phyloP scores from a whole-genome alignment of 768 basidiomycete species.

The Holtermanniella nyarrowii region DNA sequence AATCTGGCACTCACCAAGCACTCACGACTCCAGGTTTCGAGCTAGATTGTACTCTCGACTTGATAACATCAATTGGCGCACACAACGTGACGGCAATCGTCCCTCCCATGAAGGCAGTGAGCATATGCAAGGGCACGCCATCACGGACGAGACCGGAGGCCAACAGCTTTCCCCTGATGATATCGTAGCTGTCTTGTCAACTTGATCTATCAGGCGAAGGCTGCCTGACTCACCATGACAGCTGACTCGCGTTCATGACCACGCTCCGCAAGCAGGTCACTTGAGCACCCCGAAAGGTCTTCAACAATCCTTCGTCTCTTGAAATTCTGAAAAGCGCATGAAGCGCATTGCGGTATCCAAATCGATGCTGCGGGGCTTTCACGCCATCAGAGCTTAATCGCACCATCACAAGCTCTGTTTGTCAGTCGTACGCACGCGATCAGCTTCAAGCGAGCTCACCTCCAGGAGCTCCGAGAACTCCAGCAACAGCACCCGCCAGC shows the following conservation, averaged over 20 bases:
- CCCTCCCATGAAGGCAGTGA: conserved; percentile 11
- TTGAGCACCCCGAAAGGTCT: conserved; percentile 8
- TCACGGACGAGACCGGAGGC: conserved; percentile 8
- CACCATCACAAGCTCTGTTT: conserved; percentile 14
- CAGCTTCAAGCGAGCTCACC: conserved; percentile 1
- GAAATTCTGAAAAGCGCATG: conserved; percentile 11
- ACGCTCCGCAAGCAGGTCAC: conserved; percentile 11
- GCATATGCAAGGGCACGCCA: conserved; percentile 9
- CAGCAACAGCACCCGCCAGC: conserved; percentile 13
- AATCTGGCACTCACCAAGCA: no score
- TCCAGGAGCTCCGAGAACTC: conserved; percentile 13
- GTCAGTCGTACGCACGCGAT: neutral
- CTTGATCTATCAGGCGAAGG: no score
- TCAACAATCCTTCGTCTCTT: conserved; percentile 11
- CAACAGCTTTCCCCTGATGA: conserved; percentile 12
- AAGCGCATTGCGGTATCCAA: conserved; percentile 11
- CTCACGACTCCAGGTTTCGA: conserved; percentile 4
- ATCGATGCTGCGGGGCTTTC: conserved; percentile 8
- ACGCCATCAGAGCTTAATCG: conserved; percentile 14
- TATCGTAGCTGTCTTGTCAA: conserved; percentile 11
- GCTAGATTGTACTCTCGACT: conserved; percentile 14
- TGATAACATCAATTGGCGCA: conserved; percentile 18
- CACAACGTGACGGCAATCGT: conserved; percentile 11
- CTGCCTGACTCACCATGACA: conserved; percentile 8
- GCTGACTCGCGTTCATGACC: conserved; percentile 10